phyloP scores from a whole-genome alignment of 2,329 filamentous ascomycete species.

The Cercospora citrullina region DNA sequence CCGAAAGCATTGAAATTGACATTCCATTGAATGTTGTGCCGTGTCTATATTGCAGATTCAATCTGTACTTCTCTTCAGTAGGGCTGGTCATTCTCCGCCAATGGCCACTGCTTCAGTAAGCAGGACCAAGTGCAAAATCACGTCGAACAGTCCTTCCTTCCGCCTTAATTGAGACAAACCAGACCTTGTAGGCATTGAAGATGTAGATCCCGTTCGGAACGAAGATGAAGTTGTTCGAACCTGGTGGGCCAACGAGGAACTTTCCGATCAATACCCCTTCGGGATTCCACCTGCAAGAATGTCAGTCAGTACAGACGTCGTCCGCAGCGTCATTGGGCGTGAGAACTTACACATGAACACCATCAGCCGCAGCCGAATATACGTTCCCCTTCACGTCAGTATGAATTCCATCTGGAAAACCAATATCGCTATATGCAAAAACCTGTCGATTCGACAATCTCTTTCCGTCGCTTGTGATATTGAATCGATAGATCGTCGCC shows the following conservation, averaged over 20 bases:
- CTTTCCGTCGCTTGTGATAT: conserved; percentile 41
- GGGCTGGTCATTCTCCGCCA: not conserved
- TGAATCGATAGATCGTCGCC: conserved; percentile 47
- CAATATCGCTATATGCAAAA: conserved; percentile 58
- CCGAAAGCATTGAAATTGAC: no score
- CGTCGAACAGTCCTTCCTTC: conserved; percentile 37
- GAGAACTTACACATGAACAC: conserved; percentile 49
- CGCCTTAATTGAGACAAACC: conserved; percentile 38
- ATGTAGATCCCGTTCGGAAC: conserved; percentile 38
- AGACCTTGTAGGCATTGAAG: conserved; percentile 38
- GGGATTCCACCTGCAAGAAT: conserved; percentile 46
- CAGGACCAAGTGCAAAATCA: conserved; percentile 25
- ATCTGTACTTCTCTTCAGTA: not conserved
- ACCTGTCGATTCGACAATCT: conserved; percentile 42
- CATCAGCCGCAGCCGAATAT: conserved; percentile 55
- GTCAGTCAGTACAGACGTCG: not conserved
- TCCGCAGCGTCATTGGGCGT: not conserved
- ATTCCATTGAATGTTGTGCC: no score
- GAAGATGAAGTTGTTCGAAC: conserved; percentile 43
- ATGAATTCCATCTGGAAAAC: conserved; percentile 60
- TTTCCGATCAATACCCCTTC: conserved; percentile 56
- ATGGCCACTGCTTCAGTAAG: not conserved
- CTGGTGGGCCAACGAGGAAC: conserved; percentile 47
- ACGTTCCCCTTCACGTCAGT: conserved; percentile 57
- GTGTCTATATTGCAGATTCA: not conserved